A percentile compares a stretch with the other conserved stretches of the same genome.
Evolutionary conservation across 306 rosid genomes (phyloP).

Genomic region (Inga oerstediana): DNA sequence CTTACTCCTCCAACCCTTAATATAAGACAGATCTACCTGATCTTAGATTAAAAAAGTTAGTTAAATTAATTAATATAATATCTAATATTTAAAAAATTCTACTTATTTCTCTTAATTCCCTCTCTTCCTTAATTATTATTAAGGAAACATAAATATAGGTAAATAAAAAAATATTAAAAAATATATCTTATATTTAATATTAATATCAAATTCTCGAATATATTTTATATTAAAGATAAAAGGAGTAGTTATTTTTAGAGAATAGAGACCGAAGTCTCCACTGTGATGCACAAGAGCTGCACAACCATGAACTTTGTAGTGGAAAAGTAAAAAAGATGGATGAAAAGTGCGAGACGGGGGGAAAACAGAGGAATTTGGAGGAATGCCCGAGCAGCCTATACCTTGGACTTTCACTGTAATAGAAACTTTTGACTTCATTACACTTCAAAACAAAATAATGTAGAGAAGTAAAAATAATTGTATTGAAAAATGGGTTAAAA

Average conservation of each 20-base stretch:
- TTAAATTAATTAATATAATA: too few relatives aligned
- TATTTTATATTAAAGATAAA: fast-evolving
- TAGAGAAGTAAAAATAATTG: not conserved
- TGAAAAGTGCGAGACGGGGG: not conserved
- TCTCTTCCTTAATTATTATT: too few relatives aligned
- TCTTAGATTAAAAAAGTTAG: too few relatives aligned
- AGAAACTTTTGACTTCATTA: not conserved
- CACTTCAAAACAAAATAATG: not conserved
- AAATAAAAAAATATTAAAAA: too few relatives aligned
- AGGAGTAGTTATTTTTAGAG: too few relatives aligned
- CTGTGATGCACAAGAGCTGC: not conserved
- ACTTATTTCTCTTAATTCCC: too few relatives aligned
- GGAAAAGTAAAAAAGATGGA: not conserved
- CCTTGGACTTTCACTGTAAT: not conserved
- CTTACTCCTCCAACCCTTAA: too few relatives aligned
- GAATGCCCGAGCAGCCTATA: not conserved
- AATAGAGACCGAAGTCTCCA: not conserved
- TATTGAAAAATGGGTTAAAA: too few relatives aligned
- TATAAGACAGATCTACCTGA: too few relatives aligned
- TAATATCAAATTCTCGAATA: too few relatives aligned
- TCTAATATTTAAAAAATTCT: too few relatives aligned
- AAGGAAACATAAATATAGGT: fast-evolving
- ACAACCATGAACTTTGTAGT: not conserved
- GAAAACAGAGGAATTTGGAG: not conserved
- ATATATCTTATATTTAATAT: too few relatives aligned